Conservation (phyloP, 2,329 filamentous ascomycete genomes). For the Akanthomyces muscarius region DNA sequence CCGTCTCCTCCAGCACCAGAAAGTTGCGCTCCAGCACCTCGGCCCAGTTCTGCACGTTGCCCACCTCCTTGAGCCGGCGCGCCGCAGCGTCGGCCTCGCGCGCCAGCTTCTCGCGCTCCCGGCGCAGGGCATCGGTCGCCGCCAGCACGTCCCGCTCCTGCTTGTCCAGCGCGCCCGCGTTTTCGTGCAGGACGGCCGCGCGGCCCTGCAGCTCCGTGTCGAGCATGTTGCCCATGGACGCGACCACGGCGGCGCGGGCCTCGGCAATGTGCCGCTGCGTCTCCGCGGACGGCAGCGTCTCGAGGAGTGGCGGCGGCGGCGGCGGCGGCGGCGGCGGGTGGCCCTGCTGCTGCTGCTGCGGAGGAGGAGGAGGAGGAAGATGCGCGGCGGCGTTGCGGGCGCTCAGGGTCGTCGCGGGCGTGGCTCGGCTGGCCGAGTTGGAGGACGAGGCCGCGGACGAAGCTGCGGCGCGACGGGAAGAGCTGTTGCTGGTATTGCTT, state of each 20-base stretch:
- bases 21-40: constrained; percentile 72
- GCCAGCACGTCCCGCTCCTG: constrained; percentile 64
- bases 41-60: constrained; percentile 82
- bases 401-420: neutral
- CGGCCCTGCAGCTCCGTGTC: constrained; percentile 65
- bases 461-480: constrained; percentile 1
- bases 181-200: constrained; percentile 65
- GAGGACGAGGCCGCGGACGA: constrained; percentile 5
- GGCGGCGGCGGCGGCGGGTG: constrained; percentile 18
- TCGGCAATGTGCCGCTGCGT: constrained; percentile 49
- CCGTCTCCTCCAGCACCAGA: constrained; percentile 59
- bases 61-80: constrained; percentile 68
- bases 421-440: neutral
- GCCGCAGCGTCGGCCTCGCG: constrained; percentile 60
- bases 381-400: neutral
- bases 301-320: constrained; percentile 27
- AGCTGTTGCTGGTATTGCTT: constrained; percentile 9
- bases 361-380: neutral
- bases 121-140: constrained; percentile 56
- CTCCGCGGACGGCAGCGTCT: constrained; percentile 38
- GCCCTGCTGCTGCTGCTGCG: neutral
- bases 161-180: constrained; percentile 58
- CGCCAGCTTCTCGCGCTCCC: constrained; percentile 63
- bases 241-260: constrained; percentile 56
- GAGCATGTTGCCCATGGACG: constrained; percentile 64